Percentiles rank a stretch among this genome's conserved stretches.
Conservation (phyloP, 176 grass and related monocot genomes). For the Phragmites australis region DNA sequence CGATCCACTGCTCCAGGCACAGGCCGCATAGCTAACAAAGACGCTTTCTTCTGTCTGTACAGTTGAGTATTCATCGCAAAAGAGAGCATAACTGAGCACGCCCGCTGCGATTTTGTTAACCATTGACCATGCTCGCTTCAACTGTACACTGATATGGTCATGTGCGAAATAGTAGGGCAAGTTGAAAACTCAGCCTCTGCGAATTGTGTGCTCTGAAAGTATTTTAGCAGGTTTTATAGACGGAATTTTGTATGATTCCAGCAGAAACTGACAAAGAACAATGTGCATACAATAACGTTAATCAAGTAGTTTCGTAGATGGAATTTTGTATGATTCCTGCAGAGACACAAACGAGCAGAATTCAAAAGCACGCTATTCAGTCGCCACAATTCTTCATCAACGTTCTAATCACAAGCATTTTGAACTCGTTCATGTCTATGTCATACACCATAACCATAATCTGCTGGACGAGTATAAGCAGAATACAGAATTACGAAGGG, state of each 20-base stretch:
- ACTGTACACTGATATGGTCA: neutral
- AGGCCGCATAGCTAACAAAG: constrained; percentile 26
- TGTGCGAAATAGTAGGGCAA: neutral
- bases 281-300: neutral
- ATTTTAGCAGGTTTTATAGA: too few relatives aligned
- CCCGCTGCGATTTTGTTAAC: constrained; percentile 16
- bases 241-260: too few relatives aligned
- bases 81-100: neutral
- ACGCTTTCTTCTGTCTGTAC: constrained; percentile 19
- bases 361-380: neutral
- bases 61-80: neutral
- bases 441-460: neutral
- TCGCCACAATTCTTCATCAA: neutral
- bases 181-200: neutral
- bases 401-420: neutral
- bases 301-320: neutral
- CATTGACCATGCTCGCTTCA: neutral
- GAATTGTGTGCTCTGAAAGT: too few relatives aligned
- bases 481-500: neutral
- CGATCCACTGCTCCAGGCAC: neutral
- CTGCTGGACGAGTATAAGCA: too few relatives aligned
- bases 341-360: neutral
- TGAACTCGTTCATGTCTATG: neutral
- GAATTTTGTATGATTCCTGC: neutral
- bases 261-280: neutral